A percentile compares a stretch with the other conserved stretches of the same genome.
Evolutionary conservation across 106 monocot species (phyloP).

Genomic region (Dendrobium officinale): DNA sequence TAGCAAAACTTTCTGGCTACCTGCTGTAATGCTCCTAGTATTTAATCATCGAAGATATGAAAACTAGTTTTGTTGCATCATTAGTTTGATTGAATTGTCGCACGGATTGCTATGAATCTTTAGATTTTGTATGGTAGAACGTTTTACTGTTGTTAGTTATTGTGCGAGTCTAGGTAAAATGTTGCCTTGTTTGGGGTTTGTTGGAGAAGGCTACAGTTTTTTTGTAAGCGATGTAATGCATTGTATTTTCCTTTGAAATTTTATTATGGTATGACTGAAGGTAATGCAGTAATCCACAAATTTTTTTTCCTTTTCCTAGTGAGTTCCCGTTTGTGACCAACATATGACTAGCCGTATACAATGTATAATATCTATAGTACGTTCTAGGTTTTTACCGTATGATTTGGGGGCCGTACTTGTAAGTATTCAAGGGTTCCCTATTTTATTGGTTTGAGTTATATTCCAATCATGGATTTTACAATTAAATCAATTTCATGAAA

Average conservation of each 20-base stretch:
- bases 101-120: neutral
- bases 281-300: neutral
- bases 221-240: neutral
- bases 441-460: neutral
- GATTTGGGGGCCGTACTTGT: neutral
- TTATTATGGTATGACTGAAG: neutral
- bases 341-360: neutral
- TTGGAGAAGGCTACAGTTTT: neutral
- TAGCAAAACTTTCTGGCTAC: neutral
- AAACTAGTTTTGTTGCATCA: neutral
- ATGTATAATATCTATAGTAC: neutral
- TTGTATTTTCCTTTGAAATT: neutral
- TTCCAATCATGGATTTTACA: neutral
- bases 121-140: neutral
- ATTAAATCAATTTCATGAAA: neutral
- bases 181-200: neutral
- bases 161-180: neutral
- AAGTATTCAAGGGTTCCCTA: neutral
- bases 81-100: neutral
- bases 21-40: neutral
- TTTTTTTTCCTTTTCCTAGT: neutral
- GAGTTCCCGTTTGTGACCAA: neutral
- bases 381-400: neutral
- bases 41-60: neutral
- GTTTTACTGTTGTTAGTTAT: neutral